Conservation (phyloP, 2,329 filamentous ascomycete genomes). For the Neofusicoccum laricinum region DNA sequence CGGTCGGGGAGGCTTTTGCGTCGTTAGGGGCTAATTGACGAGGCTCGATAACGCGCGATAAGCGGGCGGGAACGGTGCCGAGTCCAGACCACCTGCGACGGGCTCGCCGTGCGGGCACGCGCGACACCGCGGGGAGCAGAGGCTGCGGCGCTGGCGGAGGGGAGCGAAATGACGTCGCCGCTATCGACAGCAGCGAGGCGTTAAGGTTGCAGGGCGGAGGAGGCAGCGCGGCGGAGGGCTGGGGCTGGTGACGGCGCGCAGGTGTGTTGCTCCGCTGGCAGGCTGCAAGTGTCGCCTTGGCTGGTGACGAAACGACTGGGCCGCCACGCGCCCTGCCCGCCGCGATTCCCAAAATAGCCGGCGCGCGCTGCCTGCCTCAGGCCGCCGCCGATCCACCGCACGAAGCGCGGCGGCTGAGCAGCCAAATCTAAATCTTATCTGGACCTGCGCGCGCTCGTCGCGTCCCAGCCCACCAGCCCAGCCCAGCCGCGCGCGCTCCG, state of each 20-base stretch:
- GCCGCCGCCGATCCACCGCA: not conserved
- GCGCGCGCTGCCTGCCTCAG: not conserved
- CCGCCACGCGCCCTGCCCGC: not conserved
- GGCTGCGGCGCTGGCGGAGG: not conserved
- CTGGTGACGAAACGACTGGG: constrained; percentile 5
- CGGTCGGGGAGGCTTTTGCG: constrained; percentile 15
- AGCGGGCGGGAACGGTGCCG: constrained; percentile 2
- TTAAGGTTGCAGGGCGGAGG: constrained; percentile 8
- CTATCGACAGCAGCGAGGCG: constrained; percentile 2
- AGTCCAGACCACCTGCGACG: not conserved
- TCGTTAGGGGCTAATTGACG: constrained; percentile 16
- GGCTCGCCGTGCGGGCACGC: not conserved
- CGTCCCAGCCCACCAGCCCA: not conserved
- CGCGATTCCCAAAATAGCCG: not conserved
- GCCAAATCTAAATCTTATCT: constrained; percentile 8
- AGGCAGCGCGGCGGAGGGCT: constrained; percentile 2
- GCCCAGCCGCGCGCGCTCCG: no score
- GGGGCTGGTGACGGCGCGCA: constrained; percentile 4
- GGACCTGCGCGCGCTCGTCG: not conserved
- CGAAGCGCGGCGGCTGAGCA: not conserved
- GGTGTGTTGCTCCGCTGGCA: constrained; percentile 11
- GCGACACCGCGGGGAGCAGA: not conserved
- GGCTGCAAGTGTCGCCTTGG: not conserved
- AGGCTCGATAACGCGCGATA: constrained; percentile 11
- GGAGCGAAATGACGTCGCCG: constrained; percentile 4